Conservation (phyloP, 148 eudicot species). For the Gaultheria prostrata region DNA sequence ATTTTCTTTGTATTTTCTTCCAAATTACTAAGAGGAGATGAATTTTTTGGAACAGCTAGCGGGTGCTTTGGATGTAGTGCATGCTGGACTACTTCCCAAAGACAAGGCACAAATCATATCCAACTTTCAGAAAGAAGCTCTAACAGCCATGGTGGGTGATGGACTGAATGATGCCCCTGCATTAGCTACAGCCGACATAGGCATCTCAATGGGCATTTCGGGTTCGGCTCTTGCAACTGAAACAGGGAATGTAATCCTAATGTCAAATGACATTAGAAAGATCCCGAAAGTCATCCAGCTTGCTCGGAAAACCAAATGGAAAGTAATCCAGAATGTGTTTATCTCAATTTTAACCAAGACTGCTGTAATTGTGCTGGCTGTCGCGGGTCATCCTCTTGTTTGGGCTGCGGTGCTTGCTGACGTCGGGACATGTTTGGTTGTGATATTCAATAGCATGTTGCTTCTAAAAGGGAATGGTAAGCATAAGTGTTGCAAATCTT, state of each 20-base stretch:
- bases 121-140: constrained; percentile 44
- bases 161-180: constrained; percentile 94
- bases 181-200: constrained; percentile 83
- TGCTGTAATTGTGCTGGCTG: constrained; percentile 60
- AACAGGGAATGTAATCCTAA: constrained; percentile 75
- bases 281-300: constrained; percentile 58
- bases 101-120: constrained; percentile 66
- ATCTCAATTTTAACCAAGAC: constrained; percentile 57
- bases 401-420: constrained; percentile 93
- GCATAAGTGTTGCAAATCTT: constrained; percentile 22
- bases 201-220: constrained; percentile 95
- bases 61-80: constrained; percentile 54
- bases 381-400: constrained; percentile 74
- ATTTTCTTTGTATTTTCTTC: not conserved
- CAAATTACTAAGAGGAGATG: not conserved
- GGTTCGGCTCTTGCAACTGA: constrained; percentile 92
- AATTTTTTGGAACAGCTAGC: constrained; percentile 47
- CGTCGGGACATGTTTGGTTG: constrained; percentile 66
- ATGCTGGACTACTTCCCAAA: constrained; percentile 76
- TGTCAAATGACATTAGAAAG: constrained; percentile 79
- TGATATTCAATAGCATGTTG: constrained; percentile 84
- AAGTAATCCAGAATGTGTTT: constrained; percentile 64
- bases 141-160: constrained; percentile 91
- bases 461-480: constrained; percentile 37
- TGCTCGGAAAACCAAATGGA: constrained; percentile 53